Evolutionary conservation across 805 yeast genomes (phyloP), one percentile per base, ranked within the genome.

Genomic region (Ogataea minuta): DNA sequence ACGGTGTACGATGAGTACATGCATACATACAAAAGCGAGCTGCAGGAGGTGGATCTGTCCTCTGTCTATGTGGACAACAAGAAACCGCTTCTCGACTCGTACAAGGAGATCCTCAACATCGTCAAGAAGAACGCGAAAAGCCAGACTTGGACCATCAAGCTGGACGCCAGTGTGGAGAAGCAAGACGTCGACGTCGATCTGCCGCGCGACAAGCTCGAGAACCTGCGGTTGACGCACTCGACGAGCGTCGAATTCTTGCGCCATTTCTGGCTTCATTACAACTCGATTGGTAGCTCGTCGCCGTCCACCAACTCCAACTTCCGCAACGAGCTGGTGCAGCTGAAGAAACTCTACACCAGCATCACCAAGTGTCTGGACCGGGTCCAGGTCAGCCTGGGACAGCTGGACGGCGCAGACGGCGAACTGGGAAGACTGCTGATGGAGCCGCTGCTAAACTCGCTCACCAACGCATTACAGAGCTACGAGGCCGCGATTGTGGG

Each of bases 241-340:
- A 82, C 93, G 0, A 77, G 90, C 2, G 71, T 81, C 25, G 95
- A 84, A 57, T 85, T 84, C 55, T 60, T 85, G 28, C 74, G 78
- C 41, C 95, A 84, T 57, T 85, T 84, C 57, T 85, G 90, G 84
- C 56, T 71, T 1, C 81, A 78, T 54, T 76, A 76, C 50, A 74
- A 72, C 43, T 55, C 57, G 4, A 54, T 61, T 26, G 49, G 60
- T n/a, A 40, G 42, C 11, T 52, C 63, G 1, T 50, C 63, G 1
- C 53, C 57, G 4, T 42, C 56, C 6, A 52, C 59, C 3, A 61
- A 54, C 37, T 53, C 58, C 4, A 58, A 60, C 35, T 61, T 60
- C 39, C 60, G 60, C 41, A 32, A 41, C 4, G 62, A 62, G 35
- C 49, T 61, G 34, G 39, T 59, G 8, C 59, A 53, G 27, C 31